These are phyloP conservation scores for Akanthomyces lecanii DNA, from an alignment of 2,329 filamentous ascomycete species.

Conservation along the genomic window DNA sequence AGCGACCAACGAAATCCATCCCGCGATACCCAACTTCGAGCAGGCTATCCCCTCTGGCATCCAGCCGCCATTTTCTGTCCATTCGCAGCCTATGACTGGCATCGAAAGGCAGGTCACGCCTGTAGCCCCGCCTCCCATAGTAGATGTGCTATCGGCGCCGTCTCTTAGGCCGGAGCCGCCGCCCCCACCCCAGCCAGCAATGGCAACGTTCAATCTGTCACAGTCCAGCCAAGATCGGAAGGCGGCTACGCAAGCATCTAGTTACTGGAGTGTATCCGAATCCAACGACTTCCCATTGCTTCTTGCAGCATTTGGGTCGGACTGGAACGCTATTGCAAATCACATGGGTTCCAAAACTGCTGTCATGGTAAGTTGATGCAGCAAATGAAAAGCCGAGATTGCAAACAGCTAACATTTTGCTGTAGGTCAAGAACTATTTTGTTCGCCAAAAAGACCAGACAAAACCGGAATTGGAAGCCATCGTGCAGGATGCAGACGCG, in stretches of 20 bases:
- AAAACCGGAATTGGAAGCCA: conserved; percentile 55
- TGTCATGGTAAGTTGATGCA: conserved; percentile 60
- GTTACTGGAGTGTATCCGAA: conserved; percentile 85
- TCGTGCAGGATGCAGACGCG: conserved; percentile 57
- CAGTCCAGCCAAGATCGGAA: conserved; percentile 48
- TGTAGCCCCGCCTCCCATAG: conserved; percentile 34
- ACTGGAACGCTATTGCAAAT: conserved; percentile 70
- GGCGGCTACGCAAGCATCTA: conserved; percentile 59
- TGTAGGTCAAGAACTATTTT: conserved; percentile 56
- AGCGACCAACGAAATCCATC: conserved; percentile 36
- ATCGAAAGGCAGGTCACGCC: conserved; percentile 14
- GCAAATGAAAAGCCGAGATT: not conserved
- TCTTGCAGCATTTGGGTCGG: conserved; percentile 70
- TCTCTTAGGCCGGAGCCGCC: conserved; percentile 52
- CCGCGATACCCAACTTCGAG: conserved; percentile 42
- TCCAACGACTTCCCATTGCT: conserved; percentile 70
- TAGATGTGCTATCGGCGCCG: conserved; percentile 54
- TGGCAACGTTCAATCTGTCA: conserved; percentile 48
- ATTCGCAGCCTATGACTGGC: conserved; percentile 29
- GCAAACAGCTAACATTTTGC: not conserved
- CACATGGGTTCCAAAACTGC: conserved; percentile 82
- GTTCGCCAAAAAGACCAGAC: conserved; percentile 57
- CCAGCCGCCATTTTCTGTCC: conserved; percentile 38
- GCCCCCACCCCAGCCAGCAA: conserved; percentile 41
- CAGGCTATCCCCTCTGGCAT: conserved; percentile 36